phyloP scores from a whole-genome alignment of 2,329 filamentous ascomycete species.

The Tolypocladium ovalisporum region DNA sequence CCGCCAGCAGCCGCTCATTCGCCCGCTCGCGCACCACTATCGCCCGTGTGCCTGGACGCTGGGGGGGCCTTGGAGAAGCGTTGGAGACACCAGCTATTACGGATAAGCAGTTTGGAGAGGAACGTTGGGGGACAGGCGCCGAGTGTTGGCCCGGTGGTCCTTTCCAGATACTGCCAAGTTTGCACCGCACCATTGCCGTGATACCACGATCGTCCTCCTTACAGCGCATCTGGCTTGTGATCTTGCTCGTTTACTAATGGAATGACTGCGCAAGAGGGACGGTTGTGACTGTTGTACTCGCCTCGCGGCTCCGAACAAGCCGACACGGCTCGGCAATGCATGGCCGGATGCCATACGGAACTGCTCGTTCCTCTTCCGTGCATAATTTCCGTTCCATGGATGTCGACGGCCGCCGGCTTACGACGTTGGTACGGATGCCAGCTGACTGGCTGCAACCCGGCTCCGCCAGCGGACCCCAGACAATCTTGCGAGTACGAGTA shows the following conservation, averaged over 20 bases:
- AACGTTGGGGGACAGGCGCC: background rate
- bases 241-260: background rate
- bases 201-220: background rate
- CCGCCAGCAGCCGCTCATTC: conserved; percentile 12
- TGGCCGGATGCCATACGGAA: background rate
- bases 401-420: background rate
- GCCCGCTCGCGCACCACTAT: background rate
- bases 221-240: background rate
- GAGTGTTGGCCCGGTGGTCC: background rate
- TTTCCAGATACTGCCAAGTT: background rate
- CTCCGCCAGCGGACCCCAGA: background rate
- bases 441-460: background rate
- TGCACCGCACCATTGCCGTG: background rate
- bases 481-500: background rate
- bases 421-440: background rate
- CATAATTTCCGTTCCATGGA: background rate
- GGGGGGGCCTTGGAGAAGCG: background rate
- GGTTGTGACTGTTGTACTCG: background rate
- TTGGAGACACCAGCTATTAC: background rate
- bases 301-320: background rate
- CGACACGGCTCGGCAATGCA: background rate
- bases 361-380: background rate
- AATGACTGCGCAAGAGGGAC: background rate
- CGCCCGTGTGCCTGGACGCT: background rate
- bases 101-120: background rate